Evolutionary conservation across 495 filamentous ascomycete species (phyloP).

Genomic region (Usnea hakonensis): DNA sequence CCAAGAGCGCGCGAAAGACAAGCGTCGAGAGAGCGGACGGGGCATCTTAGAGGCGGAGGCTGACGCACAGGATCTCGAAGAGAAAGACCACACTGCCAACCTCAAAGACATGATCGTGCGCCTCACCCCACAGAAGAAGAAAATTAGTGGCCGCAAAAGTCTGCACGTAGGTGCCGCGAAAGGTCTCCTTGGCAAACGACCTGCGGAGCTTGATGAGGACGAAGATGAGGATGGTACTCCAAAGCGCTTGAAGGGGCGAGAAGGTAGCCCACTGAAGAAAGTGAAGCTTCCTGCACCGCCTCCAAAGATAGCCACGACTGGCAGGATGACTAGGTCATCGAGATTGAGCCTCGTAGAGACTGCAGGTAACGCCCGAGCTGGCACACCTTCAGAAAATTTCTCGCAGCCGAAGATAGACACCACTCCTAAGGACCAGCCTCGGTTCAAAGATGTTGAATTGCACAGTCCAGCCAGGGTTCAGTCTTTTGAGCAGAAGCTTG

Average conservation of each 20-base stretch:
- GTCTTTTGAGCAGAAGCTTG: conserved; percentile 38
- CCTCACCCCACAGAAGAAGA: conserved; percentile 67
- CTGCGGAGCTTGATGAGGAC: conserved; percentile 60
- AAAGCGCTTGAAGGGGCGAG: conserved; percentile 61
- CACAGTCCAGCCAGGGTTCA: conserved; percentile 34
- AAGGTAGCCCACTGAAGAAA: conserved; percentile 71
- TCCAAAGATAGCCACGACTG: conserved; percentile 52
- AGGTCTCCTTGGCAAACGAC: conserved; percentile 68
- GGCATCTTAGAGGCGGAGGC: conserved; percentile 41
- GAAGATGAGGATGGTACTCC: conserved; percentile 58
- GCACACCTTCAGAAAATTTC: conserved; percentile 35
- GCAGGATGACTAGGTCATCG: conserved; percentile 49
- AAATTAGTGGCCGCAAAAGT: conserved; percentile 62
- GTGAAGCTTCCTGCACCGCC: conserved; percentile 59
- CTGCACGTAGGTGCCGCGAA: conserved; percentile 66
- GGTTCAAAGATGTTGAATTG: conserved; percentile 42
- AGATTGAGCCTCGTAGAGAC: conserved; percentile 23
- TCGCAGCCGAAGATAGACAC: conserved; percentile 43
- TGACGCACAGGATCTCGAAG: conserved; percentile 42
- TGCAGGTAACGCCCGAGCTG: conserved; percentile 19
- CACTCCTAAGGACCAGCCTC: conserved; percentile 44
- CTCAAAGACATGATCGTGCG: conserved; percentile 71
- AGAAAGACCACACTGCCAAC: conserved; percentile 53
- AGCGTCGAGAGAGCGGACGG: conserved; percentile 52
- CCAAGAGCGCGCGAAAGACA: conserved; percentile 55